phyloP scores from a whole-genome alignment of 2,329 filamentous ascomycete genomes.

The Trichoderma guizhouense region DNA sequence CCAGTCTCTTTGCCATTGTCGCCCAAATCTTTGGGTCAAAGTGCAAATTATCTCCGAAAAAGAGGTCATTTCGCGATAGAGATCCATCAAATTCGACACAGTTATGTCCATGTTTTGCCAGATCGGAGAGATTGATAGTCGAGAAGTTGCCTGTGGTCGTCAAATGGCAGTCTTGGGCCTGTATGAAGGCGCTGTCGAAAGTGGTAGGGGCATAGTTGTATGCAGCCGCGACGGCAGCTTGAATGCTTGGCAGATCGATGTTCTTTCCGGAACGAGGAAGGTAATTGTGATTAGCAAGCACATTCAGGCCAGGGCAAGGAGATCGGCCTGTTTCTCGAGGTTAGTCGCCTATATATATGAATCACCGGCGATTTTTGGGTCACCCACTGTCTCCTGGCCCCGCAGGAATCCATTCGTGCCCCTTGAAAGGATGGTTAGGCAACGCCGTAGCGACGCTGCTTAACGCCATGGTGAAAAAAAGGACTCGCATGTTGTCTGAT shows the following conservation, averaged over 20 bases:
- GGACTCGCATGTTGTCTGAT: not conserved
- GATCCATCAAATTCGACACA: conserved; percentile 11
- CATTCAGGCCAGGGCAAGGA: conserved; percentile 48
- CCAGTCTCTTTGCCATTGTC: not conserved
- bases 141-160: conserved; percentile 2
- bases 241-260: not conserved
- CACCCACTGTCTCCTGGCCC: not conserved
- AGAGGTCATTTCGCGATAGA: conserved; percentile 7
- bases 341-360: not conserved
- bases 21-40: conserved; percentile 2
- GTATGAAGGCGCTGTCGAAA: not conserved
- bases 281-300: conserved; percentile 16
- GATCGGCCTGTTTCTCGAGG: not conserved
- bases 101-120: conserved; percentile 7
- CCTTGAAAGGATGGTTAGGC: not conserved
- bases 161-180: not conserved
- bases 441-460: not conserved
- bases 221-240: not conserved
- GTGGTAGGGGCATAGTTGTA: not conserved
- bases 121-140: not conserved
- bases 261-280: conserved; percentile 10
- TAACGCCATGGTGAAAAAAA: not conserved
- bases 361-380: not conserved
- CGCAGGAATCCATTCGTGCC: conserved; percentile 1
- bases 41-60: not conserved